Percentiles rank a stretch among this genome's conserved stretches.
Evolutionary conservation across 257 asterid species (phyloP).

Genomic region (Nicotiana paniculata): DNA sequence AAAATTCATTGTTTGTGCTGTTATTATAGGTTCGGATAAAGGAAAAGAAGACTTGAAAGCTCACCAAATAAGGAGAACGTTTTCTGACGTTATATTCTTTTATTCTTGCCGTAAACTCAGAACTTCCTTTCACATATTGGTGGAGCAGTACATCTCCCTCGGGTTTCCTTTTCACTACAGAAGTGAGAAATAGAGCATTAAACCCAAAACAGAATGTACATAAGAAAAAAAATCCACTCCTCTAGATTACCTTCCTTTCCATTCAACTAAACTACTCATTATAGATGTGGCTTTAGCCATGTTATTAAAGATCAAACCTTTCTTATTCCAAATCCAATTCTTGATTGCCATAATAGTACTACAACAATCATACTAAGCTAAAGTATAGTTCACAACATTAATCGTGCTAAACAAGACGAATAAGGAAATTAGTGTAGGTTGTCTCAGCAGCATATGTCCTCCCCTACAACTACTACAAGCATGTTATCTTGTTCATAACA

Average conservation of each 20-base stretch:
- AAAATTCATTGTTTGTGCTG: not conserved
- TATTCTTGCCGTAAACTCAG: slow-evolving; percentile 4
- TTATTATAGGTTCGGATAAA: not conserved
- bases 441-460: not conserved
- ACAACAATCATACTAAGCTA: not conserved
- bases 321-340: not conserved
- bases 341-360: not conserved
- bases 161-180: slow-evolving; percentile 1
- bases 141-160: not conserved
- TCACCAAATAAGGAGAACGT: slow-evolving; percentile 12
- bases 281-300: not conserved
- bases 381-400: not conserved
- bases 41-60: not conserved
- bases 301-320: not conserved
- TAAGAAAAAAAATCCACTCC: not conserved
- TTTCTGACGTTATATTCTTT: not conserved
- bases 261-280: not conserved
- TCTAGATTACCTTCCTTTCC: not conserved
- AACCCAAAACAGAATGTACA: not conserved
- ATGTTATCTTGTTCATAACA: not conserved
- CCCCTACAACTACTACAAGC: not conserved
- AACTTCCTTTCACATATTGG: not conserved
- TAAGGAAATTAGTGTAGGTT: not conserved
- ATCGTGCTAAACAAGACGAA: not conserved
- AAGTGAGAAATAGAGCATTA: not conserved